Evolutionary conservation across 1,284 basidiomycete genomes (phyloP), one percentile per base, ranked within the genome.

Genomic region (Cryptococcus sp.): DNA sequence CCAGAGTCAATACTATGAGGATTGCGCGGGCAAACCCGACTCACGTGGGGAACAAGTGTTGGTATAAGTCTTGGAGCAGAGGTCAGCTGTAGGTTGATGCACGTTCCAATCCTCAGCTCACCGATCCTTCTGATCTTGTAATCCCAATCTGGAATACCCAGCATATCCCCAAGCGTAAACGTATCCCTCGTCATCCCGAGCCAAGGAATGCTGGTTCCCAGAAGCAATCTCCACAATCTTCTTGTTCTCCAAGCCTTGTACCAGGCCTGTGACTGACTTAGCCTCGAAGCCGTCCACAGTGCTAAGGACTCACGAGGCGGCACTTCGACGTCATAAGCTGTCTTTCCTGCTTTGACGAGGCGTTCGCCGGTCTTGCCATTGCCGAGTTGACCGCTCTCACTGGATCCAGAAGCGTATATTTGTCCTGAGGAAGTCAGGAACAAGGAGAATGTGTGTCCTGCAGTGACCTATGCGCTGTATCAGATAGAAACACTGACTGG

Each of bases 381-480:
- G 1, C 93, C 94, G 0, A 97, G 82, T 67, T 96, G 92, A 1
- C 94, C 94, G 65, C 91, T 87, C 77, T 96, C 92, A n/a, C 87
- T 89, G 55, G 89, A 93, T 39, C 94, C 94, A 64, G 91, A 87
- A 0, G 91, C 84, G 71, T 89, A 97, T 2, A 96, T 90, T 87
- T 87, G 88, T 20, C 93, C 94, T 23, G 82, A 82, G 55, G 85
- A 85, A 3, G 91, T 89, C 56, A 95, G 82, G 54, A 94, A 84
- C 17, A 93, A 77, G 1, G 90, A 90, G 78, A 94, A 96, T 0
- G 85, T 88, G 58, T 89, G 80, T 0, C 94, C 94, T 1, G 90
- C 91, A 10, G 87, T 85, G 8, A 87, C 91, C 71, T 88, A 83
- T 43, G 88, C 83, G 30, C 7, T 25, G 19, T n/a, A 20, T 40